Evolutionary conservation across 495 filamentous ascomycete genomes (phyloP).

Genomic region (Pyronema omphalodes): DNA sequence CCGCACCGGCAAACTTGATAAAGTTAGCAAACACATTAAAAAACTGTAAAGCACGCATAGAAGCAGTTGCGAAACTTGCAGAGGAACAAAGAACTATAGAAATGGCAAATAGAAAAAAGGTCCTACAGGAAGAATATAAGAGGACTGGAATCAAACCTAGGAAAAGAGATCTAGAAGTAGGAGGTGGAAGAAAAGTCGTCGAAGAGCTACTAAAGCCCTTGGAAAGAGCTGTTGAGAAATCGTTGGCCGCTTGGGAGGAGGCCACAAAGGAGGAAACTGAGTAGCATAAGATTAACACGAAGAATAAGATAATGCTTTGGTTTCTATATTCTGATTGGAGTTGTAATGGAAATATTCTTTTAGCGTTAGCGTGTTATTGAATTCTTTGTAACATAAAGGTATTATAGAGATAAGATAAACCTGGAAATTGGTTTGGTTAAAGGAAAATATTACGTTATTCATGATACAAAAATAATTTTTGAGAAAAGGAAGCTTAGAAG

Average conservation of each 20-base stretch:
- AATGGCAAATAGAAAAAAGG: constrained; percentile 40
- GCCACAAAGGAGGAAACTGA: constrained; percentile 17
- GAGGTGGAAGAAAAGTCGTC: constrained; percentile 60
- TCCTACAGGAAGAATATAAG: constrained; percentile 47
- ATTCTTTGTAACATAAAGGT: too few relatives aligned
- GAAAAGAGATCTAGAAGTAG: constrained; percentile 43
- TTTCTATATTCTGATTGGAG: too few relatives aligned
- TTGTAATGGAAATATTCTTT: too few relatives aligned
- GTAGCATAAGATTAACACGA: too few relatives aligned
- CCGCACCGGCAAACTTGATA: constrained; percentile 36
- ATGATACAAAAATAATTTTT: too few relatives aligned
- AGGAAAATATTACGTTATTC: too few relatives aligned
- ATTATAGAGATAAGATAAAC: too few relatives aligned
- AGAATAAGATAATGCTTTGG: too few relatives aligned
- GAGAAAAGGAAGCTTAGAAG: too few relatives aligned
- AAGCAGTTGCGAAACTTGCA: constrained; percentile 60
- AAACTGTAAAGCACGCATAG: constrained; percentile 58
- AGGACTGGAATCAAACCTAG: constrained; percentile 50
- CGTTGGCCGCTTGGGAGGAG: constrained; percentile 23
- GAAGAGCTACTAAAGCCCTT: constrained; percentile 55
- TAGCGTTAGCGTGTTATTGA: too few relatives aligned
- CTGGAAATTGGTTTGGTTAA: too few relatives aligned
- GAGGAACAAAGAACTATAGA: constrained; percentile 48
- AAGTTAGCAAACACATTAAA: constrained; percentile 53
- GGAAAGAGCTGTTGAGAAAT: constrained; percentile 44